These are phyloP conservation scores for Claviceps sp. DNA, from an alignment of 2,329 filamentous ascomycete genomes.

Conservation along the genomic window DNA sequence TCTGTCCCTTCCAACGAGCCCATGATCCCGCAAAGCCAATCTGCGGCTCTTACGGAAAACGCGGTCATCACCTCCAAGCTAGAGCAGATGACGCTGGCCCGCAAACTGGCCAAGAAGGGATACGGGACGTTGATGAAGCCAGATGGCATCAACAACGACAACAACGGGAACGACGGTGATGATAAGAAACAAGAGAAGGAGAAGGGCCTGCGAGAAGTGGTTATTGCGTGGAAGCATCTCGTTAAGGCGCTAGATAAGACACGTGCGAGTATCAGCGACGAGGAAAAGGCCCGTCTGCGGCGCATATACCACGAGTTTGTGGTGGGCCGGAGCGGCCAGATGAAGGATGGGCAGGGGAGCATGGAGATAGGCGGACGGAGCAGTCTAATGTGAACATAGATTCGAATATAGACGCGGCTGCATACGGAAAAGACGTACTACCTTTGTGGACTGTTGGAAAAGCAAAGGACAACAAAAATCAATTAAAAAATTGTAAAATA, in stretches of 20 bases:
- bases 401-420: background rate
- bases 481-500: slow-evolving; percentile 1
- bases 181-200: background rate
- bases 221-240: slow-evolving; percentile 76
- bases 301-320: slow-evolving; percentile 90
- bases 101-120: slow-evolving; percentile 31
- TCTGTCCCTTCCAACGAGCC: slow-evolving; percentile 28
- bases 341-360: slow-evolving; percentile 83
- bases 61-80: slow-evolving; percentile 73
- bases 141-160: slow-evolving; percentile 10
- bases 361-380: slow-evolving; percentile 86
- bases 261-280: slow-evolving; percentile 65
- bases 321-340: slow-evolving; percentile 81
- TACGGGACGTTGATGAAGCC: slow-evolving; percentile 10
- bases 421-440: too few species aligned
- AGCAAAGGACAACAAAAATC: background rate
- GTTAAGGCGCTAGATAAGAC: slow-evolving; percentile 64
- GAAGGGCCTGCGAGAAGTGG: slow-evolving; percentile 48
- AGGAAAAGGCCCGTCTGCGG: slow-evolving; percentile 61
- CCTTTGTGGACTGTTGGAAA: background rate
- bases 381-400: slow-evolving; percentile 65
- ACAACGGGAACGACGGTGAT: slow-evolving; percentile 14
- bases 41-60: slow-evolving; percentile 54
- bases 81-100: slow-evolving; percentile 59
- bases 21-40: slow-evolving; percentile 33